phyloP scores from a whole-genome alignment of 768 basidiomycete species.

The Kwoniella botswanensis region DNA sequence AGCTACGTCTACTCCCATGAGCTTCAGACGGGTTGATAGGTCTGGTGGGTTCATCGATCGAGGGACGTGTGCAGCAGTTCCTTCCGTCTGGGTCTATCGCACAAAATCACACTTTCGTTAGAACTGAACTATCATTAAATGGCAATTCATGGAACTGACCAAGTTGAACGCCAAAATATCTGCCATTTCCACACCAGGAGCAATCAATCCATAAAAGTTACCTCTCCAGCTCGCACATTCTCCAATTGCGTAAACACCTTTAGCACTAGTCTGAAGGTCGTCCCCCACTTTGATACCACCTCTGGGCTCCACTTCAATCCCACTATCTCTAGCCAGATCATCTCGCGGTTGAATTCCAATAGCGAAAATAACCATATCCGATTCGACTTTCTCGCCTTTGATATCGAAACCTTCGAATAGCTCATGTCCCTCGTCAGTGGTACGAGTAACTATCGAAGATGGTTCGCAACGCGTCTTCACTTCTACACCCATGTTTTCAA shows the following conservation, averaged over 20 bases:
- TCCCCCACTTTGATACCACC: constrained; percentile 70
- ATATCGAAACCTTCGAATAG: constrained; percentile 63
- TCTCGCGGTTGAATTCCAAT: constrained; percentile 75
- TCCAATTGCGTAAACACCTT: constrained; percentile 73
- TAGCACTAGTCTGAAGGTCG: constrained; percentile 65
- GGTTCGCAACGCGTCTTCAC: constrained; percentile 63
- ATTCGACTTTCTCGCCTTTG: constrained; percentile 62
- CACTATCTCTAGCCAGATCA: constrained; percentile 66
- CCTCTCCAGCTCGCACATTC: constrained; percentile 74
- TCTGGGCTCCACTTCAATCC: constrained; percentile 63
- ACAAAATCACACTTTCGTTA: not conserved
- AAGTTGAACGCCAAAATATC: constrained; percentile 76
- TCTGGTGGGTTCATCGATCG: constrained; percentile 69
- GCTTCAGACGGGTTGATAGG: constrained; percentile 72
- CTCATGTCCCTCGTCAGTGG: constrained; percentile 54
- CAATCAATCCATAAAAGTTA: constrained; percentile 72
- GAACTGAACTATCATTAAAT: too few species aligned
- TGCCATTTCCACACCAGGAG: constrained; percentile 72
- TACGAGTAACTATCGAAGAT: constrained; percentile 52
- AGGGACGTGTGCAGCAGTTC: constrained; percentile 58
- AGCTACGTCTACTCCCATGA: constrained; percentile 66
- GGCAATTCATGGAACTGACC: constrained; percentile 36
- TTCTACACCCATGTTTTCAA: constrained; percentile 67
- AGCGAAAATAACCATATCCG: constrained; percentile 69
- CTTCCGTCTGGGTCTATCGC: constrained; percentile 61